phyloP scores from a whole-genome alignment of 2,329 filamentous ascomycete genomes.

The Biscogniauxia mediterranea region DNA sequence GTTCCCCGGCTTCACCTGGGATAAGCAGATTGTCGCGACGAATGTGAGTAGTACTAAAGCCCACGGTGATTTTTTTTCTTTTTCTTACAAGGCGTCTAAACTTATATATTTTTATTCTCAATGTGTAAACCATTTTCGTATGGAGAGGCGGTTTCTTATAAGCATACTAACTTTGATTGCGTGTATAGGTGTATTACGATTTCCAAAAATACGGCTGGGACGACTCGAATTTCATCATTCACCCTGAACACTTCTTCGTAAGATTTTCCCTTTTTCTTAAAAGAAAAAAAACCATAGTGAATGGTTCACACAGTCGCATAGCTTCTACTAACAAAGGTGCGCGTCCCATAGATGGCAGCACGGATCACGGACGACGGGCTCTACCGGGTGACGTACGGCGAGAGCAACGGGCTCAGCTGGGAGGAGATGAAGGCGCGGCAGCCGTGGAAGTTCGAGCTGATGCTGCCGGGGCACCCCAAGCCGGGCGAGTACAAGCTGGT shows the following conservation, averaged over 20 bases:
- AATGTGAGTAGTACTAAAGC: conserved; percentile 43
- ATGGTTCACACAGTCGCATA: too few species aligned
- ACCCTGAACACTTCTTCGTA: conserved; percentile 57
- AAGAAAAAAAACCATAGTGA: not conserved
- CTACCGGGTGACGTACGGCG: conserved; percentile 64
- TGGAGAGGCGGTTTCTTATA: not conserved
- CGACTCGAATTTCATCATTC: conserved; percentile 60
- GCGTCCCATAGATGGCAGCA: conserved; percentile 53
- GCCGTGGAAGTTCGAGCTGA: conserved; percentile 52
- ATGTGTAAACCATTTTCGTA: too few species aligned
- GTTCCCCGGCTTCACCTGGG: conserved; percentile 60
- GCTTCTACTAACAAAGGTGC: not conserved
- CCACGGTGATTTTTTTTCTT: not conserved
- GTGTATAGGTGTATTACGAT: conserved; percentile 56
- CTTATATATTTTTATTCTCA: too few species aligned
- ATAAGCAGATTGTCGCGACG: conserved; percentile 60
- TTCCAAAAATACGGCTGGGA: conserved; percentile 53
- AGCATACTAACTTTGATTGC: conserved; percentile 9
- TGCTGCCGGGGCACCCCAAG: conserved; percentile 59
- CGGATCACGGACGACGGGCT: conserved; percentile 57
- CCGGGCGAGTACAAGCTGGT: conserved; percentile 55
- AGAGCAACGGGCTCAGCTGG: conserved; percentile 48
- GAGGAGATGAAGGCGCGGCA: conserved; percentile 55
- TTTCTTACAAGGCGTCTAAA: too few species aligned
- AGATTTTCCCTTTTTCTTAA: conserved; percentile 12